Evolutionary conservation across 2,329 filamentous ascomycete genomes (phyloP).

Genomic region (Onygenales sp.): DNA sequence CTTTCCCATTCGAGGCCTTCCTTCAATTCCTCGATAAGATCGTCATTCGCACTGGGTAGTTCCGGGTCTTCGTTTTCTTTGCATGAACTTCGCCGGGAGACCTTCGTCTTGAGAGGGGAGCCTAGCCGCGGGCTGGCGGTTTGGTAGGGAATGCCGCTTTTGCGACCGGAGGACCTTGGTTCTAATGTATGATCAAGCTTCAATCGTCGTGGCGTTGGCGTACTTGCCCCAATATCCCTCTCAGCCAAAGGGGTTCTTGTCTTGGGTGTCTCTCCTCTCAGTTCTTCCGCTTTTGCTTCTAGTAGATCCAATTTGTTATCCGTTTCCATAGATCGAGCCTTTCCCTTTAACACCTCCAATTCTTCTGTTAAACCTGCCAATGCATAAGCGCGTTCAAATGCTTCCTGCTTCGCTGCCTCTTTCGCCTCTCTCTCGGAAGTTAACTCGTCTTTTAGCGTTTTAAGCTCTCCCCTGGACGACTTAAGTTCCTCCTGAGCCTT

Average conservation of each 20-base stretch:
- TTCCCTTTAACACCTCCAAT: slow-evolving; percentile 33
- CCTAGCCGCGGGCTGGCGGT: slow-evolving; percentile 11
- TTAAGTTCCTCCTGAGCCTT: slow-evolving; percentile 45
- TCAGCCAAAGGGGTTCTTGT: slow-evolving; percentile 20
- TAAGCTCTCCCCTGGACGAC: slow-evolving; percentile 34
- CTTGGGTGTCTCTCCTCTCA: slow-evolving; percentile 6
- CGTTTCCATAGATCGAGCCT: slow-evolving; percentile 29
- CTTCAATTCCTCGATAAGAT: slow-evolving; percentile 35
- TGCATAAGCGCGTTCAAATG: slow-evolving; percentile 38
- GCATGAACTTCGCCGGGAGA: slow-evolving; percentile 5
- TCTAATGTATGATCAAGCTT: neutral
- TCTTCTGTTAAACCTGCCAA: slow-evolving; percentile 37
- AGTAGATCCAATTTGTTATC: slow-evolving; percentile 25
- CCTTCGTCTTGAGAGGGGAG: slow-evolving; percentile 6
- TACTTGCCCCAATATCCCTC: slow-evolving; percentile 24
- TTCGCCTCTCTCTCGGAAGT: slow-evolving; percentile 39
- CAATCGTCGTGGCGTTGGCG: slow-evolving; percentile 21
- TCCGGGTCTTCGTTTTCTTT: slow-evolving; percentile 18
- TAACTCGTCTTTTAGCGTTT: slow-evolving; percentile 44
- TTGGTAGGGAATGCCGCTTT: slow-evolving; percentile 10
- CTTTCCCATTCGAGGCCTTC: slow-evolving; percentile 44
- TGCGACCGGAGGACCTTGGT: neutral
- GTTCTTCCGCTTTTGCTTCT: slow-evolving; percentile 24
- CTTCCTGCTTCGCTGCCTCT: slow-evolving; percentile 37
- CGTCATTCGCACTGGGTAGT: slow-evolving; percentile 25